A percentile compares a stretch with the other conserved stretches of the same genome.
These are phyloP conservation scores for Aureobasidium sp. DNA, from an alignment of 2,329 filamentous ascomycete genomes.

Conservation along the genomic window DNA sequence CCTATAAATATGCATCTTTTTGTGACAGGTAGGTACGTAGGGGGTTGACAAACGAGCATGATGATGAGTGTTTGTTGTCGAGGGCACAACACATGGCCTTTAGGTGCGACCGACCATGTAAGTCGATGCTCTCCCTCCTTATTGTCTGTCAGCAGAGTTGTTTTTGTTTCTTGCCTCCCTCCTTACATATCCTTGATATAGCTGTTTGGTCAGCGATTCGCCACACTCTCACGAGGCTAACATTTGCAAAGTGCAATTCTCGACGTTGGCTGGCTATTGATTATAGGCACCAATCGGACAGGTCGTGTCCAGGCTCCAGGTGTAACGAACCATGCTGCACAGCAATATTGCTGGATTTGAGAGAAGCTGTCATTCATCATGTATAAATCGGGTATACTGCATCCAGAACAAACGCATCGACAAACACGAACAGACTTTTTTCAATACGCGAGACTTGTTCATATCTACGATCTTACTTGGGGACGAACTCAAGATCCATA, in stretches of 20 bases:
- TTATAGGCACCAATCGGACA: not conserved
- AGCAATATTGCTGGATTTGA: not conserved
- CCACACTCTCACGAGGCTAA: not conserved
- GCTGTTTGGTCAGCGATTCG: not conserved
- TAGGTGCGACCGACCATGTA: slow-evolving; percentile 7
- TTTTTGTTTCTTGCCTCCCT: not conserved
- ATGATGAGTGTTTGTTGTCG: not conserved
- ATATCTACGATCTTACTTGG: too few relatives aligned
- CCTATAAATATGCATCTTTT: not conserved
- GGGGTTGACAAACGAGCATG: not conserved
- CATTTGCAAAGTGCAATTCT: not conserved
- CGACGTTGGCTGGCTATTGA: not conserved
- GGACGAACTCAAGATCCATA: not conserved
- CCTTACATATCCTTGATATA: not conserved
- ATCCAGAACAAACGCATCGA: not conserved
- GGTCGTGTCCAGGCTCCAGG: slow-evolving; percentile 4
- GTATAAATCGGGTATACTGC: not conserved
- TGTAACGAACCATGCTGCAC: not conserved
- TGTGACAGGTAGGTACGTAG: slow-evolving; percentile 1
- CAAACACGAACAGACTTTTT: not conserved
- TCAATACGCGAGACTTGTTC: not conserved
- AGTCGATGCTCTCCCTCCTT: not conserved
- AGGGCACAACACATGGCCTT: not conserved
- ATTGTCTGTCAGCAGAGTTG: not conserved
- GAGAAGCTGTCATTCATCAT: not conserved